These are phyloP conservation scores for Naganishia kalamii DNA, from an alignment of 768 basidiomycete species.

Conservation along the genomic window DNA sequence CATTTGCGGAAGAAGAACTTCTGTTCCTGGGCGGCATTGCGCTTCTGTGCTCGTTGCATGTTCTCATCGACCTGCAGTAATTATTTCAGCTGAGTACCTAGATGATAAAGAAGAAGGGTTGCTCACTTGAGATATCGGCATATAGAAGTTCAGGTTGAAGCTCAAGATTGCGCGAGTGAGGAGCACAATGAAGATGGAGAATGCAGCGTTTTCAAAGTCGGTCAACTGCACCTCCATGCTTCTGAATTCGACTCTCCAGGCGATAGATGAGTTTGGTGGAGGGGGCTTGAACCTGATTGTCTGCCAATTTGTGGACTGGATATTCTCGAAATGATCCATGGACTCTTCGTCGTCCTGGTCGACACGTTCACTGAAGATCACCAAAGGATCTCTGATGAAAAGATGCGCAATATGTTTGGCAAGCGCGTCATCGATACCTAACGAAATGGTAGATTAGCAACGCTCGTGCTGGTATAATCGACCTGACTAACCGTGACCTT, in stretches of 20 bases:
- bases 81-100: not conserved
- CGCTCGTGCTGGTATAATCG: not conserved
- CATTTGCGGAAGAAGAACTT: slow-evolving; percentile 87
- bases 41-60: slow-evolving; percentile 79
- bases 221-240: slow-evolving; percentile 99
- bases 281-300: slow-evolving; percentile 98
- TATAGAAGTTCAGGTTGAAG: slow-evolving; percentile 87
- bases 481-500: slow-evolving; percentile 61
- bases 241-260: slow-evolving; percentile 97
- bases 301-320: slow-evolving; percentile 99
- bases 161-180: slow-evolving; percentile 86
- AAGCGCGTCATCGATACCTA: slow-evolving; percentile 78
- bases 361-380: slow-evolving; percentile 87
- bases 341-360: slow-evolving; percentile 81
- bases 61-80: slow-evolving; percentile 81
- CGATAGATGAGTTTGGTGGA: slow-evolving; percentile 82
- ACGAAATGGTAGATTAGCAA: not conserved
- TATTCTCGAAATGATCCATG: slow-evolving; percentile 97
- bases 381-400: slow-evolving; percentile 95
- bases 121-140: slow-evolving; percentile 88
- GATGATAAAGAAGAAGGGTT: not conserved
- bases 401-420: slow-evolving; percentile 89
- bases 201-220: slow-evolving; percentile 98
- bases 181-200: slow-evolving; percentile 87
- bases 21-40: slow-evolving; percentile 66